These are phyloP conservation scores for Cronartium ribicola DNA, from an alignment of 1,284 basidiomycete genomes.

Conservation along the genomic window DNA sequence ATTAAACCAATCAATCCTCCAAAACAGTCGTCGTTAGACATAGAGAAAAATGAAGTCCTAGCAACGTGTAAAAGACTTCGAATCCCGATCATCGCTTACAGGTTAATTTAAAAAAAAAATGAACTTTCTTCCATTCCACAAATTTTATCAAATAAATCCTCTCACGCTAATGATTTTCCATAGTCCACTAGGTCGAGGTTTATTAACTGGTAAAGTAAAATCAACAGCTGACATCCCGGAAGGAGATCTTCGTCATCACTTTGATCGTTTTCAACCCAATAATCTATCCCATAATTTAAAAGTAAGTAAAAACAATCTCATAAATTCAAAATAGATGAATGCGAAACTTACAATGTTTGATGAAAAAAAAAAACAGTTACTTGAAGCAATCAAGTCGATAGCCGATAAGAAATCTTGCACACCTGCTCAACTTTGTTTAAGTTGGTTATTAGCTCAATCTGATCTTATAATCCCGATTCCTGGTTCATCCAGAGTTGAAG, in stretches of 20 bases:
- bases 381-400: constrained; percentile 43
- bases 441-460: constrained; percentile 54
- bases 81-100: constrained; percentile 53
- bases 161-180: constrained; percentile 40
- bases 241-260: constrained; percentile 49
- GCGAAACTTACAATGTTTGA: background rate
- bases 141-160: background rate
- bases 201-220: constrained; percentile 51
- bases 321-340: background rate
- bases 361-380: background rate
- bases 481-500: constrained; percentile 48
- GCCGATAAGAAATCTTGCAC: constrained; percentile 51
- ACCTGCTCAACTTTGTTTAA: constrained; percentile 53
- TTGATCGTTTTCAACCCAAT: constrained; percentile 50
- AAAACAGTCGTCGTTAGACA: constrained; percentile 46
- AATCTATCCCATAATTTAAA: constrained; percentile 52
- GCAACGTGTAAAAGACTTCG: constrained; percentile 52
- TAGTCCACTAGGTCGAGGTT: constrained; percentile 52
- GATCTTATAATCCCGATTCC: constrained; percentile 52
- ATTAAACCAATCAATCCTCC: background rate
- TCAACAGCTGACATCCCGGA: constrained; percentile 48
- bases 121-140: background rate
- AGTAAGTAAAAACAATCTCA: constrained; percentile 42
- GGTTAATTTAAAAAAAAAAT: constrained; percentile 4
- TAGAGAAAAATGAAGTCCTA: constrained; percentile 53